Conservation (phyloP, 768 basidiomycete genomes). For the Suillus americanus region DNA sequence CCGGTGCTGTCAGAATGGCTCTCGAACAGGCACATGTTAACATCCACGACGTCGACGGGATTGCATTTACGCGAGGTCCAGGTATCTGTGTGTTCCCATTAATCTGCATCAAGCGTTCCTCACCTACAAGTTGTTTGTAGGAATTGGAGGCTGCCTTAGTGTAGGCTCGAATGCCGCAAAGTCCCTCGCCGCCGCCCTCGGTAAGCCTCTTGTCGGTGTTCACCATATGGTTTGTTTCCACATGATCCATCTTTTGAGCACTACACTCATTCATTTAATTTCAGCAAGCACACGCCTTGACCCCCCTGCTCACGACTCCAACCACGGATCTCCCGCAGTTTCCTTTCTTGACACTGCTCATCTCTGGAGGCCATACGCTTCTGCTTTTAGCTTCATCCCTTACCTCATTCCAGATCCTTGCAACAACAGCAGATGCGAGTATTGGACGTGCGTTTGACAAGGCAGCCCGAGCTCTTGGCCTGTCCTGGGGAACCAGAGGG, state of each 20-base stretch:
- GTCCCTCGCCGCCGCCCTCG: conserved; percentile 71
- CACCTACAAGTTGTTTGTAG: conserved; percentile 31
- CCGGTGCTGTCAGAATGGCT: conserved; percentile 66
- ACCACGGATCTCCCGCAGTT: conserved; percentile 49
- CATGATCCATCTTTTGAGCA: not conserved
- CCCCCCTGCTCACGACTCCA: conserved; percentile 65
- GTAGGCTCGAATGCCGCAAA: conserved; percentile 85
- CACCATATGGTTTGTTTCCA: conserved; percentile 82
- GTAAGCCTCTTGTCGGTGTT: conserved; percentile 84
- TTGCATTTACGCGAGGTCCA: conserved; percentile 90
- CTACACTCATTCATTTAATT: too few species aligned
- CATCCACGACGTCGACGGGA: conserved; percentile 70
- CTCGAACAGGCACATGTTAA: conserved; percentile 62
- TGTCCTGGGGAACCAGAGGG: conserved; percentile 63
- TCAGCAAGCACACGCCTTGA: conserved; percentile 93
- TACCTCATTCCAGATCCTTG: conserved; percentile 63
- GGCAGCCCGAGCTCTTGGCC: conserved; percentile 64
- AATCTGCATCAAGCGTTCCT: conserved; percentile 11
- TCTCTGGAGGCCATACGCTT: conserved; percentile 95
- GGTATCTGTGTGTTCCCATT: conserved; percentile 38
- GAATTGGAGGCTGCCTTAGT: conserved; percentile 78
- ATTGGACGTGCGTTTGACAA: conserved; percentile 86
- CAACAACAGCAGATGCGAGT: conserved; percentile 71
- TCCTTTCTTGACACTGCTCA: conserved; percentile 85
- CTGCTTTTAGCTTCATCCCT: conserved; percentile 70